A percentile compares a stretch with the other conserved stretches of the same genome.
Evolutionary conservation across 2,329 filamentous ascomycete genomes (phyloP).

Genomic region (Nothopassalora personata): DNA sequence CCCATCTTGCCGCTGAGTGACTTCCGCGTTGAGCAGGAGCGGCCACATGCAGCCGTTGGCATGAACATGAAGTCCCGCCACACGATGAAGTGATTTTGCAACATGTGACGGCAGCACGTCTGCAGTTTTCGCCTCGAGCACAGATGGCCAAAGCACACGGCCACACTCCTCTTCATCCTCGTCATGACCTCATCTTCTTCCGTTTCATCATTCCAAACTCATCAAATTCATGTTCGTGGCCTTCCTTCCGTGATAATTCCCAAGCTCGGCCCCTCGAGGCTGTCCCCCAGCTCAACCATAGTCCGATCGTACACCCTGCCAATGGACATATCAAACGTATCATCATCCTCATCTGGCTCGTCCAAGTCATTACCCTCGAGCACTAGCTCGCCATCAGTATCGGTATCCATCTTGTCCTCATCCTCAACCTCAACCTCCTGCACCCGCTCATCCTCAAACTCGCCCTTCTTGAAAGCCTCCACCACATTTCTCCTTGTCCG

Average conservation of each 20-base stretch:
- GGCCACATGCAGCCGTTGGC: neutral
- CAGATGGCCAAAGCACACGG: neutral
- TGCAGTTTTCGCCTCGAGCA: neutral
- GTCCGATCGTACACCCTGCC: constrained; percentile 75
- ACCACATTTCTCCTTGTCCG: constrained; percentile 66
- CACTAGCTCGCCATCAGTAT: constrained; percentile 41
- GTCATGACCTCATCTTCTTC: too few relatives aligned
- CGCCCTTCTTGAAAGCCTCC: constrained; percentile 57
- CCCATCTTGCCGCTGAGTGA: neutral
- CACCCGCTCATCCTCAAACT: constrained; percentile 32
- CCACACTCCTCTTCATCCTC: too few relatives aligned
- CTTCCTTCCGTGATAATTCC: constrained; percentile 42
- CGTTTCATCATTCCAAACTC: neutral
- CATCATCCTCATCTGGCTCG: constrained; percentile 29
- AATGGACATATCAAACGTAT: constrained; percentile 60
- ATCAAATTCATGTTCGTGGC: neutral
- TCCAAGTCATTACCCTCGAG: constrained; percentile 28
- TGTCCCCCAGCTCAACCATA: constrained; percentile 66
- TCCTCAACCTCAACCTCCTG: constrained; percentile 29
- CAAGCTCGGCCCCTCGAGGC: constrained; percentile 50
- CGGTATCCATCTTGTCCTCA: constrained; percentile 36
- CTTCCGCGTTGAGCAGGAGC: neutral
- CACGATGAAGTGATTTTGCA: too few relatives aligned
- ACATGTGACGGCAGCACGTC: too few relatives aligned
- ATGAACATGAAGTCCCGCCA: neutral